Percentiles rank a stretch among this genome's conserved stretches.
These are phyloP conservation scores for Backusella tarrabulga DNA, from an alignment of 192 early-diverging fungal species.

Conservation along the genomic window DNA sequence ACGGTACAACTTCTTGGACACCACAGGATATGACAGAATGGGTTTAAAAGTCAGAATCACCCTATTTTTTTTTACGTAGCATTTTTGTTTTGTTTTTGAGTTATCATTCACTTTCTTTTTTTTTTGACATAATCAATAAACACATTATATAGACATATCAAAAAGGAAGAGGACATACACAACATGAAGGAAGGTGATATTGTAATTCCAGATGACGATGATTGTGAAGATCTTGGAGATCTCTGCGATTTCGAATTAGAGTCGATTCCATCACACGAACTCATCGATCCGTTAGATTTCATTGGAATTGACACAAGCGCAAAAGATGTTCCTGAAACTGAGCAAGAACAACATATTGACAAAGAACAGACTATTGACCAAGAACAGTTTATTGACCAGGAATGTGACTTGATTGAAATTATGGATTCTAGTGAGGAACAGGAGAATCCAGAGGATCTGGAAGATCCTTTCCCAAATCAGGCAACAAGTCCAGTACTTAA, in stretches of 20 bases:
- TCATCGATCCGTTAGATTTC: background rate
- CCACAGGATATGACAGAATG: conserved; percentile 17
- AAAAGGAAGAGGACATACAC: background rate
- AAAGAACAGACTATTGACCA: background rate
- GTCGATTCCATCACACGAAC: background rate
- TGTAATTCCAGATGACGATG: background rate
- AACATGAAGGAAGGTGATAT: background rate
- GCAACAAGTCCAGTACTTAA: background rate
- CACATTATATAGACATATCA: background rate
- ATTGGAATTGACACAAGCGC: background rate
- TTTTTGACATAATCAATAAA: background rate
- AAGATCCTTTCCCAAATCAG: background rate
- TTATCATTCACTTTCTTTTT: background rate
- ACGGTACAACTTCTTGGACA: background rate
- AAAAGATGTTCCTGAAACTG: background rate
- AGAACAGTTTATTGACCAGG: background rate
- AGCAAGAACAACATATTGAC: too few relatives aligned
- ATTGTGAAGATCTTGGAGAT: background rate
- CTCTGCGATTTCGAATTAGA: background rate
- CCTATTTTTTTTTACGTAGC: background rate
- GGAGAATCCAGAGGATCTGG: background rate
- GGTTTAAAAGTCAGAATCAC: conserved; percentile 5
- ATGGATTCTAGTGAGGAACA: background rate
- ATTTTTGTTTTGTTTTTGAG: background rate
- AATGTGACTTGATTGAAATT: background rate